These are phyloP conservation scores for Daldinia sp. DNA, from an alignment of 2,329 filamentous ascomycete genomes.

Conservation along the genomic window DNA sequence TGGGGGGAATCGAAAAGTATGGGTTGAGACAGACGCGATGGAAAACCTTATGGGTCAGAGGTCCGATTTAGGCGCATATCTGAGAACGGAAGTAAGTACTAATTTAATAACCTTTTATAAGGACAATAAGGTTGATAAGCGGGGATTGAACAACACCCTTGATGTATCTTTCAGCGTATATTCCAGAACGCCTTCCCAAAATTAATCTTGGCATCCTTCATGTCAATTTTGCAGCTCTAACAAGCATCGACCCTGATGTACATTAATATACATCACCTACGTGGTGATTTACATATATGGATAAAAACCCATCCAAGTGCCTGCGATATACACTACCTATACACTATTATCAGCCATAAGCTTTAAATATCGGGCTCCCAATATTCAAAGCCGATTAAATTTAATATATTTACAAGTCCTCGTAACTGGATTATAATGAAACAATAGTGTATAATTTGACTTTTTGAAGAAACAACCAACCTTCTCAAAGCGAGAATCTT, in stretches of 20 bases:
- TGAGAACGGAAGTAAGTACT: conserved; percentile 29
- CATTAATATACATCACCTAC: not conserved
- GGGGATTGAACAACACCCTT: not conserved
- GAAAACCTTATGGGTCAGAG: conserved; percentile 37
- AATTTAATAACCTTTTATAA: conserved; percentile 17
- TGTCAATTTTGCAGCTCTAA: conserved; percentile 39
- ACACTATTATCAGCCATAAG: not conserved
- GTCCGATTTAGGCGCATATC: conserved; percentile 35
- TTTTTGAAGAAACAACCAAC: too few species aligned
- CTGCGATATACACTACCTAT: not conserved
- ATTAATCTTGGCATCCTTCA: conserved; percentile 39
- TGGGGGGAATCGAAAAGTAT: conserved; percentile 35
- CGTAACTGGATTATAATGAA: too few species aligned
- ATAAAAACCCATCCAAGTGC: not conserved
- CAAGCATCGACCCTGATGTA: conserved; percentile 24
- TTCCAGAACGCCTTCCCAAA: conserved; percentile 39
- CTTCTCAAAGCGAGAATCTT: too few species aligned
- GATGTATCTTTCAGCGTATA: conserved; percentile 35
- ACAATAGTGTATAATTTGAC: too few species aligned
- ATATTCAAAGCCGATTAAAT: too few species aligned
- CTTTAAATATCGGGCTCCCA: too few species aligned
- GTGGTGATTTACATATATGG: not conserved
- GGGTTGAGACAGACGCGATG: conserved; percentile 35
- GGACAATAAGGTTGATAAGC: not conserved
- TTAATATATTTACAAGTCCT: too few species aligned